phyloP scores from a whole-genome alignment of 2,329 filamentous ascomycete species.

The Ophiostoma ips region DNA sequence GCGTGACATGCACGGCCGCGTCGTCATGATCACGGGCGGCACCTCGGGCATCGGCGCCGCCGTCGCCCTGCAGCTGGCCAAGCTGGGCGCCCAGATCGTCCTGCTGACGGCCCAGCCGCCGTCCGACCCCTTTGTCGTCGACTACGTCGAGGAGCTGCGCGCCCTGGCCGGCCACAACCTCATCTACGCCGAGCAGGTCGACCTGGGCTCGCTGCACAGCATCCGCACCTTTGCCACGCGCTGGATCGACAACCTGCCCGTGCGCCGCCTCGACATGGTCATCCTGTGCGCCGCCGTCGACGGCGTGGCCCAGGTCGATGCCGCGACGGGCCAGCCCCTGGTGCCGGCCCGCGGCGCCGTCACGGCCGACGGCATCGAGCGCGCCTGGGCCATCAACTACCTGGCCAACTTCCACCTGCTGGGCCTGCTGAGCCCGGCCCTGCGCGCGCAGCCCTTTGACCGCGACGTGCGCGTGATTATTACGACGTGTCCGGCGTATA shows the following conservation, averaged over 20 bases:
- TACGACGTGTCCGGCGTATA: conserved; percentile 77
- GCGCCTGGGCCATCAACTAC: conserved; percentile 90
- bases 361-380: conserved; percentile 70
- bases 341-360: conserved; percentile 25
- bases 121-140: conserved; percentile 75
- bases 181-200: conserved; percentile 90
- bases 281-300: conserved; percentile 61
- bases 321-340: neutral
- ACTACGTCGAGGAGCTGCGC: conserved; percentile 84
- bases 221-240: conserved; percentile 88
- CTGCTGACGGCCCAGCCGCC: conserved; percentile 74
- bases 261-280: conserved; percentile 78
- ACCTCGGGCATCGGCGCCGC: conserved; percentile 84
- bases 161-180: conserved; percentile 64
- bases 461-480: conserved; percentile 83
- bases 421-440: conserved; percentile 76
- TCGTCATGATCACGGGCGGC: conserved; percentile 86
- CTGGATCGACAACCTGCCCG: conserved; percentile 93
- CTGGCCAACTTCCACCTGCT: conserved; percentile 91
- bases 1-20: conserved; percentile 80
- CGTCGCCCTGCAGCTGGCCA: conserved; percentile 59
- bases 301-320: conserved; percentile 30
- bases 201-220: conserved; percentile 76
- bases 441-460: conserved; percentile 84
- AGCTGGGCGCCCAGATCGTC: conserved; percentile 76